Percentiles rank a stretch among this genome's conserved stretches.
Conservation (phyloP, 164 flowering plant genomes). For the Euptelea pleiosperma region DNA sequence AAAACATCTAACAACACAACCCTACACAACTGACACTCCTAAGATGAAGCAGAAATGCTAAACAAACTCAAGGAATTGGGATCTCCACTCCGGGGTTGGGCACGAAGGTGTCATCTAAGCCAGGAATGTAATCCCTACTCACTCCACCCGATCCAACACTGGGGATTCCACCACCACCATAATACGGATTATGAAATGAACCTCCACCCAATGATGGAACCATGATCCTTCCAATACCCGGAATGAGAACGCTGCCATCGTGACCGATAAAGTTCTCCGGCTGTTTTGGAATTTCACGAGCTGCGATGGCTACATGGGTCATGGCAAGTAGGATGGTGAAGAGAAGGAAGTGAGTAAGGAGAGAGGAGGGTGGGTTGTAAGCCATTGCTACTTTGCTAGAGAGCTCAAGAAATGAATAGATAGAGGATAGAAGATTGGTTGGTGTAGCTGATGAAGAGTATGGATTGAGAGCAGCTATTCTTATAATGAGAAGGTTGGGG, state of each 20-base stretch:
- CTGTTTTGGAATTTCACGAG: constrained; percentile 19
- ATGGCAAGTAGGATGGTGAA: constrained; percentile 19
- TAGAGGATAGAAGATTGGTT: neutral
- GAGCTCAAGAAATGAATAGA: no score
- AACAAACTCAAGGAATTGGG: constrained; percentile 6
- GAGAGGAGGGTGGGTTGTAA: constrained; percentile 6
- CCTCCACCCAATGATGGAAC: no score
- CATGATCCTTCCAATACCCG: constrained; percentile 9
- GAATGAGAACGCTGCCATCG: constrained; percentile 11
- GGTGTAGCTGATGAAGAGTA: no score
- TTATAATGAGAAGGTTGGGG: constrained; percentile 20
- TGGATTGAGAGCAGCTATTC: constrained; percentile 1
- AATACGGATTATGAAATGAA: no score
- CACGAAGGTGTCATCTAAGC: constrained; percentile 6
- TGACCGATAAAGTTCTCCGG: neutral
- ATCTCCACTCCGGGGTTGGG: constrained; percentile 9
- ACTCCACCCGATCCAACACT: neutral
- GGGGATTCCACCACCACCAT: neutral
- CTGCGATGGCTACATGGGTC: constrained; percentile 16
- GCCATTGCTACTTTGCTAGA: constrained; percentile 26
- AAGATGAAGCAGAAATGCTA: no score
- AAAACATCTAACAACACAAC: no score
- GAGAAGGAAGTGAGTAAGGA: constrained; percentile 21
- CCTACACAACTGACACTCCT: no score
- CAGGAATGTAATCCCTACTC: constrained; percentile 5